Evolutionary conservation across 2,329 filamentous ascomycete genomes (phyloP).

Genomic region (Xylariaceae sp.): DNA sequence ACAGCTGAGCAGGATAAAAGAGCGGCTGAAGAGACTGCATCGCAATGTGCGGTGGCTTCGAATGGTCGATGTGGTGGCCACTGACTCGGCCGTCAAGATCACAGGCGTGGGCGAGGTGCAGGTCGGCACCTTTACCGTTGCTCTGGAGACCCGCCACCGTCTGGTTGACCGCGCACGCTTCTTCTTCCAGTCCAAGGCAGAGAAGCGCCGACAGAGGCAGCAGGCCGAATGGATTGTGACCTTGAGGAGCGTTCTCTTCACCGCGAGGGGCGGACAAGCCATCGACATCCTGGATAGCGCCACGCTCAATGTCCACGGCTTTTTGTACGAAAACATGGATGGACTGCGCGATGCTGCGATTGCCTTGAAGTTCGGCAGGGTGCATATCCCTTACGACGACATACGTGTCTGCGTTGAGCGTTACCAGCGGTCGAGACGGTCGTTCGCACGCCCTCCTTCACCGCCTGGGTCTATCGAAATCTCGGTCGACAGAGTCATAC

Average conservation of each 20-base stretch:
- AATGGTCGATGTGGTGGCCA: slow-evolving; percentile 81
- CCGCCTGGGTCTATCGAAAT: slow-evolving; percentile 48
- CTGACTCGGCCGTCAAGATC: slow-evolving; percentile 69
- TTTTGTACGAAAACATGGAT: slow-evolving; percentile 76
- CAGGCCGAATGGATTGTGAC: slow-evolving; percentile 94
- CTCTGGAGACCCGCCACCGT: slow-evolving; percentile 84
- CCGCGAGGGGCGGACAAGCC: slow-evolving; percentile 73
- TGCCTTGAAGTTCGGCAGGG: slow-evolving; percentile 79
- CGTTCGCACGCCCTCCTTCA: slow-evolving; percentile 23
- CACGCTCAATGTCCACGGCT: slow-evolving; percentile 83
- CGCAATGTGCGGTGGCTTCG: slow-evolving; percentile 81
- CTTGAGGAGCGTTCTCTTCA: slow-evolving; percentile 80
- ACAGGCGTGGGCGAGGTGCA: slow-evolving; percentile 78
- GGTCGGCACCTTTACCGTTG: slow-evolving; percentile 74
- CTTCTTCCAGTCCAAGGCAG: slow-evolving; percentile 70
- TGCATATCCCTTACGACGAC: slow-evolving; percentile 89
- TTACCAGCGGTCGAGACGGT: slow-evolving; percentile 40
- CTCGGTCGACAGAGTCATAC: slow-evolving; percentile 64
- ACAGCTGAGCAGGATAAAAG: slow-evolving; percentile 69
- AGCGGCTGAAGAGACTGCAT: slow-evolving; percentile 79
- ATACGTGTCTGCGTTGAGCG: slow-evolving; percentile 55
- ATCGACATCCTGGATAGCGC: slow-evolving; percentile 84
- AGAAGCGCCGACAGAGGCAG: slow-evolving; percentile 49
- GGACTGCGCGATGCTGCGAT: slow-evolving; percentile 86
- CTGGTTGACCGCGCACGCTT: slow-evolving; percentile 85